Percentiles rank a stretch among this genome's conserved stretches.
Evolutionary conservation across 257 asterid species (phyloP).

Genomic region (Schizonepeta tenuifolia): DNA sequence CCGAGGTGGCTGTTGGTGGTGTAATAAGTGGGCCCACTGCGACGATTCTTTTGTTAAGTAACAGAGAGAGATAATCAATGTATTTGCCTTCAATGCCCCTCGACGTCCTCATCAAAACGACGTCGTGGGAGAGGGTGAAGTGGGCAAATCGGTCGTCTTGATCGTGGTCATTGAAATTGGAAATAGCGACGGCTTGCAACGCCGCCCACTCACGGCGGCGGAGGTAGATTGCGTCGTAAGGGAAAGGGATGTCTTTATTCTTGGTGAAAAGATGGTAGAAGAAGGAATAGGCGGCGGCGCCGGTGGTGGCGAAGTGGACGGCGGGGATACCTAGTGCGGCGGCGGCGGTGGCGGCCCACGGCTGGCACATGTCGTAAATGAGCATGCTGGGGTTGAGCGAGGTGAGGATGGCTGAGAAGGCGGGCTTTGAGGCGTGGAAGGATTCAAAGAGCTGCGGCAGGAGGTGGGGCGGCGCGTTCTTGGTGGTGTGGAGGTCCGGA

Average conservation of each 20-base stretch:
- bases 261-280: background rate
- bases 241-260: background rate
- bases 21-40: constrained; percentile 7
- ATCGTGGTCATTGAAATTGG: background rate
- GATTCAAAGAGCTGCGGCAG: constrained; percentile 1
- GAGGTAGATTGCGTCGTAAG: background rate
- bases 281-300: constrained; percentile 12
- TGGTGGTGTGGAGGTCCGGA: background rate
- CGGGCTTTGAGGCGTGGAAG: constrained; percentile 7
- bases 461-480: constrained; percentile 23
- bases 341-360: constrained; percentile 28
- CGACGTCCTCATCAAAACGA: constrained; percentile 17
- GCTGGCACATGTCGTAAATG: constrained; percentile 24
- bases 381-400: constrained; percentile 1
- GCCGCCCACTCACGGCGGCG: constrained; percentile 10
- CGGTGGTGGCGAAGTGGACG: background rate
- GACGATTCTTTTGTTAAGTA: background rate
- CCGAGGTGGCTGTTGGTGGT: background rate
- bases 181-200: background rate
- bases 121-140: constrained; percentile 9
- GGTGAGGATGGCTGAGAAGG: constrained; percentile 23
- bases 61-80: constrained; percentile 8
- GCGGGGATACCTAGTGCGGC: constrained; percentile 1
- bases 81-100: constrained; percentile 22
- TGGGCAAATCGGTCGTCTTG: background rate